Conservation (phyloP, 2,329 filamentous ascomycete species). For the Colletotrichum sp. region DNA sequence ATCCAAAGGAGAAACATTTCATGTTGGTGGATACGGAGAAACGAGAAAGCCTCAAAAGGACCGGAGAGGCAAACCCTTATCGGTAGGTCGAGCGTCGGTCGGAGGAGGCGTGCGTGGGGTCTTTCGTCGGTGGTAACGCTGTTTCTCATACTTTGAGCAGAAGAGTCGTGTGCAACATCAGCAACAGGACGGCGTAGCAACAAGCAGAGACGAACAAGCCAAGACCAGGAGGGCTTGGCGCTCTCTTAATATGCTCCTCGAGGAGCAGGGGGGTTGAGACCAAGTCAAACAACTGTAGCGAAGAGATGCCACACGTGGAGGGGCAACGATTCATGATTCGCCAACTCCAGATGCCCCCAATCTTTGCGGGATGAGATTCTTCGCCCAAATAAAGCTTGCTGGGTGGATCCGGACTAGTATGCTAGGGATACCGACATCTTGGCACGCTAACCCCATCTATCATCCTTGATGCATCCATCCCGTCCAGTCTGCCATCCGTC, state of each 20-base stretch:
- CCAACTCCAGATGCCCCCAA: neutral
- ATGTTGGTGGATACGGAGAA: neutral
- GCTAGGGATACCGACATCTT: conserved; percentile 21
- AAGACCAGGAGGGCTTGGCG: conserved; percentile 11
- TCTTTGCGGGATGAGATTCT: conserved; percentile 5
- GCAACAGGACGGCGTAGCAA: neutral
- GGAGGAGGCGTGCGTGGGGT: neutral
- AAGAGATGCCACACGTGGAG: conserved; percentile 17
- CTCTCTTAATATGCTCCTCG: conserved; percentile 2
- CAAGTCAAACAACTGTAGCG: conserved; percentile 1
- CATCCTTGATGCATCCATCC: conserved; percentile 5
- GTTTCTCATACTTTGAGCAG: neutral
- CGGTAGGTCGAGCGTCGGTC: conserved; percentile 1
- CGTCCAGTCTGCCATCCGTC: neutral
- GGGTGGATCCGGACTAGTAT: neutral
- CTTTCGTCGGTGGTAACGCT: neutral
- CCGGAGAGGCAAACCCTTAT: conserved; percentile 7
- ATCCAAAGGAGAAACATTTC: neutral
- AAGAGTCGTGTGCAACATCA: neutral
- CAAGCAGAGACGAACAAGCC: neutral
- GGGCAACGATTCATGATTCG: neutral
- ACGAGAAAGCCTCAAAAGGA: neutral
- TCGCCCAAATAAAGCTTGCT: conserved; percentile 14
- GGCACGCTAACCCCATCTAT: conserved; percentile 7
- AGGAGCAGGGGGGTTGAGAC: neutral